Percentiles rank a stretch among this genome's conserved stretches.
Evolutionary conservation across 345 rosid species (phyloP).

Genomic region (Hibiscus tridactylites): DNA sequence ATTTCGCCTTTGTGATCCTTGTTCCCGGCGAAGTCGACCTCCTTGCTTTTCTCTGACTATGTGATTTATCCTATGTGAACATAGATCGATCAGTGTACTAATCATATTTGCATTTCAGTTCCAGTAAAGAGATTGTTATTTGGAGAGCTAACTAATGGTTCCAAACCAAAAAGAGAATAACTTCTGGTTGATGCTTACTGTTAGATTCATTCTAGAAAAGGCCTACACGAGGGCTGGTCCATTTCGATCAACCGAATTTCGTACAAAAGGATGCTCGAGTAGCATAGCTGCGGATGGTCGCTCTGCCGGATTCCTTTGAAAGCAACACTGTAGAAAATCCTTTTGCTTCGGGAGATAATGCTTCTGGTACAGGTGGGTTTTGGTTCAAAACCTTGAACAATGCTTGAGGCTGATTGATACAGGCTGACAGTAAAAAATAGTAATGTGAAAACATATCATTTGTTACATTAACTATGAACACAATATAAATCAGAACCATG

Average conservation of each 20-base stretch:
- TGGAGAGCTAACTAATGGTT: background rate
- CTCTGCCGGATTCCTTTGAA: slow-evolving; percentile 49
- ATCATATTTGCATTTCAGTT: background rate
- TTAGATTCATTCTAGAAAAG: slow-evolving; percentile 13
- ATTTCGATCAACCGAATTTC: slow-evolving; percentile 28
- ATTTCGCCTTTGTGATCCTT: slow-evolving; percentile 11
- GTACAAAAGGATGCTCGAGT: slow-evolving; percentile 52
- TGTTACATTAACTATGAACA: too few species aligned
- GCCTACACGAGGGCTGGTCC: slow-evolving; percentile 1
- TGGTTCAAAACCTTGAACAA: background rate
- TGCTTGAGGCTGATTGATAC: slow-evolving; percentile 1
- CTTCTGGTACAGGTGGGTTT: background rate
- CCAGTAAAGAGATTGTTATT: background rate
- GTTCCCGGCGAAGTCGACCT: slow-evolving; percentile 7
- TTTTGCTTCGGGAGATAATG: slow-evolving; percentile 11
- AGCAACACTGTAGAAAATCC: slow-evolving; percentile 52
- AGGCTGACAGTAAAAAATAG: too few species aligned
- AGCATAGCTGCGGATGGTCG: slow-evolving; percentile 39
- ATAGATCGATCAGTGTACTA: background rate
- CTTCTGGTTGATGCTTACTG: slow-evolving; percentile 18
- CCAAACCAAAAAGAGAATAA: background rate
- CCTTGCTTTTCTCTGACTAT: slow-evolving; percentile 10
- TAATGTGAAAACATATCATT: too few species aligned
- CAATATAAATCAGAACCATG: too few species aligned
- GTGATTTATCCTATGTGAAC: slow-evolving; percentile 27